Base-by-base conservation (phyloP, 73 alveolate species). In the Halteria grandinella region DNA sequence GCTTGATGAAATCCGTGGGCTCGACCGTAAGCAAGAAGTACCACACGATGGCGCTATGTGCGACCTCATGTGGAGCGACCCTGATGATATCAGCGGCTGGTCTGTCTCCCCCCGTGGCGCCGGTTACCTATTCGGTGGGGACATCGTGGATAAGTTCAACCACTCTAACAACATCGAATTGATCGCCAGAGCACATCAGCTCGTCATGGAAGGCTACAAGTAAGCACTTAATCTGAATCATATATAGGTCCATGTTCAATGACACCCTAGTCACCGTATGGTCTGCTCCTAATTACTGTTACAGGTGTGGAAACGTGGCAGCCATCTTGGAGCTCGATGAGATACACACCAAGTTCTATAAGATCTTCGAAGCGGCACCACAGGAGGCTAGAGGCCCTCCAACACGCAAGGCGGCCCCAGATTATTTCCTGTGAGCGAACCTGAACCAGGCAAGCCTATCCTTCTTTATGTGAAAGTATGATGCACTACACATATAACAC, bases 41-140 rank as follows among this genome's bases (percentile, higher is more conserved):
- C 99, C 99, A 3, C 99, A 96, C 82, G 99, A 96, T 70, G 99
- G 99, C 10, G 98, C 98, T 1, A 91, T 96, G 97, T 96, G 98
- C 24, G 99, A 96, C 85, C 86, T 96, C 55, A 86, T 96, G 96
- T 96, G 99, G 99, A 80, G 96, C 28, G 99, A 96, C 71, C 99
- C 99, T 0, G 99, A 96, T 69, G 98, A 94, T 50, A 93, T 93
- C 29, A 89, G 79, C 36, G 79, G 93, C 21, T 95, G 96, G 97
- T 90, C 93, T 18, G 93, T 59, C 23, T 72, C 86, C 40, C 99
- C 98, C 3, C 77, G 98, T 66, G 99, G 99, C 5, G 99, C 99
- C 6, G 99, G 99, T 0, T 95, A 92, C 87, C 86, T 95, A 49
- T 95, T 95, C 74, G 99, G 99, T 51, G 96, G 91, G 75, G 97